These are phyloP conservation scores for Nitzschia sp. DNA, from an alignment of 108 stramenopile species.

Conservation along the genomic window DNA sequence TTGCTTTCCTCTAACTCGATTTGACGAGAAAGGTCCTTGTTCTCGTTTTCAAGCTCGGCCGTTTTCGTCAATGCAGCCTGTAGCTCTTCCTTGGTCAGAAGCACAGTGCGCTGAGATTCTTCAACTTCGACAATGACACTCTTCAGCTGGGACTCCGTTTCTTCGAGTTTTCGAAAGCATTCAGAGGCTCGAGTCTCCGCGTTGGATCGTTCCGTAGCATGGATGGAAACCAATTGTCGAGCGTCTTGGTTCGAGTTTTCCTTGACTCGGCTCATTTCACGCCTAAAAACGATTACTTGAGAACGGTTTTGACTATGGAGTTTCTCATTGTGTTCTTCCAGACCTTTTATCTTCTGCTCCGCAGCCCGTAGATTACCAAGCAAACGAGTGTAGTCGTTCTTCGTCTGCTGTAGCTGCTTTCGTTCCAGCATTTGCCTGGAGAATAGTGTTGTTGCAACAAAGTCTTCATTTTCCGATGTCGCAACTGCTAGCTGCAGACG, in stretches of 20 bases:
- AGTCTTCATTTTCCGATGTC: slow-evolving; percentile 37
- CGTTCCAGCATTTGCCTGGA: not conserved
- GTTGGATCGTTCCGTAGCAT: slow-evolving; percentile 24
- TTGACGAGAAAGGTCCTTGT: not conserved
- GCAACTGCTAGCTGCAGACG: slow-evolving; percentile 21
- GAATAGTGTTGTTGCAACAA: slow-evolving; percentile 20
- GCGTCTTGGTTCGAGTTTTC: slow-evolving; percentile 19
- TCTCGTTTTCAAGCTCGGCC: not conserved
- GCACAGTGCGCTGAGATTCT: not conserved
- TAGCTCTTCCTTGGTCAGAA: slow-evolving; percentile 7
- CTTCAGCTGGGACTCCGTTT: slow-evolving; percentile 12
- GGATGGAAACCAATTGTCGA: slow-evolving; percentile 23
- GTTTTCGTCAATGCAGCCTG: not conserved
- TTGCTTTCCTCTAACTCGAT: not conserved
- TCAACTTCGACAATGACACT: not conserved
- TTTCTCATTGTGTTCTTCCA: slow-evolving; percentile 12
- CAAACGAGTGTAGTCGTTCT: not conserved
- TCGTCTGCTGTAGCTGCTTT: not conserved
- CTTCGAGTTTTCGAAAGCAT: slow-evolving; percentile 2
- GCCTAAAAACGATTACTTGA: slow-evolving; percentile 23
- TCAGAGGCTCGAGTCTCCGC: slow-evolving; percentile 13
- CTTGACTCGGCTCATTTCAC: slow-evolving; percentile 21
- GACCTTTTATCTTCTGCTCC: slow-evolving; percentile 3
- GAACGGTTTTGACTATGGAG: not conserved
- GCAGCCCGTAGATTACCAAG: slow-evolving; percentile 5